A percentile compares a stretch with the other conserved stretches of the same genome.
Evolutionary conservation across 225 moss, liverwort and hornwort genomes (phyloP).

Genomic region (Bryoerythrophyllum caledonicum): DNA sequence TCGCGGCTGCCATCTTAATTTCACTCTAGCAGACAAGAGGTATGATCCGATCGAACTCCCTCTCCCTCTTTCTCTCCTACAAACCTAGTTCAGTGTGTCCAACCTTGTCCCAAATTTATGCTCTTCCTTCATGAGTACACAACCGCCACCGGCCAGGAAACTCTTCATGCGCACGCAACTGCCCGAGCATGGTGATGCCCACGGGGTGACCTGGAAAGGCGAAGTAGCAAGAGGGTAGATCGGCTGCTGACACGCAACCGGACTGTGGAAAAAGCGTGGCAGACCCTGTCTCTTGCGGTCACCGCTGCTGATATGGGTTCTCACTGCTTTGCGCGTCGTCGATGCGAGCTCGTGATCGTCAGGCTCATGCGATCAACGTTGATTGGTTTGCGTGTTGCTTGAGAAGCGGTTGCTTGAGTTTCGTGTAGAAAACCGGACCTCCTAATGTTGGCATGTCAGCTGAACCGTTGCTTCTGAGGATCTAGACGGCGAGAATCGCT

Average conservation of each 20-base stretch:
- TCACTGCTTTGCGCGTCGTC: slow-evolving; percentile 13
- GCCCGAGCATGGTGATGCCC: background rate
- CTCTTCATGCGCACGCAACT: slow-evolving; percentile 34
- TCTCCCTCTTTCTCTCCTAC: background rate
- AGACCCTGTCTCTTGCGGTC: background rate
- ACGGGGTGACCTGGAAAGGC: slow-evolving; percentile 35
- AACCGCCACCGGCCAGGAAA: slow-evolving; percentile 3
- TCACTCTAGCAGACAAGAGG: background rate
- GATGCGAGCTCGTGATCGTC: slow-evolving; percentile 8
- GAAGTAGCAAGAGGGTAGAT: background rate
- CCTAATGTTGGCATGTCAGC: slow-evolving; percentile 20
- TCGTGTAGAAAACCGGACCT: background rate
- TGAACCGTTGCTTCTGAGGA: slow-evolving; percentile 6
- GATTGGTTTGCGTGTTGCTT: background rate
- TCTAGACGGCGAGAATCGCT: background rate
- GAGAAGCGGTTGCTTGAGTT: slow-evolving; percentile 2
- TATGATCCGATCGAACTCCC: background rate
- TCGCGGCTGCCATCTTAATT: slow-evolving; percentile 31
- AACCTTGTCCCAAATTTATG: background rate
- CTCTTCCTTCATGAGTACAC: slow-evolving; percentile 1
- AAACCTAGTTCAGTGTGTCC: background rate
- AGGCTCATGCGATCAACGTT: background rate
- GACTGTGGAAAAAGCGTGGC: background rate
- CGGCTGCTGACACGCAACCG: slow-evolving; percentile 31
- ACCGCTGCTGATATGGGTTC: background rate